Evolutionary conservation across 208 protist species (phyloP).

Genomic region (Naegleria lovaniensis): DNA sequence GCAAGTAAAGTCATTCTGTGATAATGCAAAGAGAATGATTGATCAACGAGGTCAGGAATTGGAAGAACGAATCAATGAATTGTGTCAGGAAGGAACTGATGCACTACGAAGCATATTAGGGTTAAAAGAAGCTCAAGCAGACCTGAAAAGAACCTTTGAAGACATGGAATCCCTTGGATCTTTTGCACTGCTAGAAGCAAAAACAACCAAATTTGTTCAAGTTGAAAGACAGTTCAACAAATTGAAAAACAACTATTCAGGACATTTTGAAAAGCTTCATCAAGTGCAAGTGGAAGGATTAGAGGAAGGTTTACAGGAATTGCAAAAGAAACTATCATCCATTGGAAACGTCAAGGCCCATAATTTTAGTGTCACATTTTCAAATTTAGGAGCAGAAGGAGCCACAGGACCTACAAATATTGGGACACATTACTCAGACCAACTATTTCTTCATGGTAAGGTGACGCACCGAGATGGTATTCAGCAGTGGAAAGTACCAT

Average conservation of each 20-base stretch:
- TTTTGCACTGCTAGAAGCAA: neutral
- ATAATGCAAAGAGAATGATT: neutral
- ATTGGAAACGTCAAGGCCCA: neutral
- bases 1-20: neutral
- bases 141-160: neutral
- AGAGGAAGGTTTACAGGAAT: neutral
- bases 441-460: neutral
- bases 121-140: neutral
- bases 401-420: neutral
- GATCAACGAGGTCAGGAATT: neutral
- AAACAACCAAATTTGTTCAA: neutral
- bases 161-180: neutral
- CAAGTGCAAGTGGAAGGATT: neutral
- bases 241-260: neutral
- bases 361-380: neutral
- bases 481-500: neutral
- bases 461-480: neutral
- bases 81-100: neutral
- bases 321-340: neutral
- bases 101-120: neutral
- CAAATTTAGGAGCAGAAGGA: neutral
- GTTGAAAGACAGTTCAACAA: neutral
- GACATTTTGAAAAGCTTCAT: neutral
- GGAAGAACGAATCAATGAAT: neutral
- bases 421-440: neutral